Percentiles rank a stretch among this genome's conserved stretches.
Evolutionary conservation across 306 rosid genomes (phyloP).

Genomic region (Dalbergia cochinchinensis): DNA sequence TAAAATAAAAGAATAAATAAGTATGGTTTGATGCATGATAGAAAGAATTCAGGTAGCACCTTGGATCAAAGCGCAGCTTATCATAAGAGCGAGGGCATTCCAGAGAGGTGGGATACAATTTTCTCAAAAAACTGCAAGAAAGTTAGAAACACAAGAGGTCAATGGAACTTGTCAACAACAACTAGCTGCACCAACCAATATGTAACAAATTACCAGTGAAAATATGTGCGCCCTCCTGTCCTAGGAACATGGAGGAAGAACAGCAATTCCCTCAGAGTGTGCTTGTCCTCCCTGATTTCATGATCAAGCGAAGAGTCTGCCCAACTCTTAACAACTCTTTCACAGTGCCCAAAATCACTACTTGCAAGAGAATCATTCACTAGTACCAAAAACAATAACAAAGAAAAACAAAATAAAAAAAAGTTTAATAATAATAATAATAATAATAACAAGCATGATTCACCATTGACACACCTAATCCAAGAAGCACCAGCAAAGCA

Average conservation of each 20-base stretch:
- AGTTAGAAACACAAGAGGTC: constrained; percentile 18
- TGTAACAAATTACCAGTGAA: constrained; percentile 68
- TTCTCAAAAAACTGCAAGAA: constrained; percentile 77
- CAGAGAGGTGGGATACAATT: constrained; percentile 74
- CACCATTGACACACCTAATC: constrained; percentile 58
- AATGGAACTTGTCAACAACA: constrained; percentile 25
- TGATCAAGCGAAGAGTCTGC: constrained; percentile 67
- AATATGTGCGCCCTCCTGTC: constrained; percentile 96
- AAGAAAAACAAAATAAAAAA: neutral
- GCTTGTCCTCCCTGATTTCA: constrained; percentile 70
- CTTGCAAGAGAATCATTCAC: constrained; percentile 56
- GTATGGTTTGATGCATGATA: neutral
- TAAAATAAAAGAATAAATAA: neutral
- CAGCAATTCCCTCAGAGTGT: constrained; percentile 74
- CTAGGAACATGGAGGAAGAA: constrained; percentile 96
- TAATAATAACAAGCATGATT: neutral
- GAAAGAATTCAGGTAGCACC: constrained; percentile 56
- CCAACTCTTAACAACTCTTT: constrained; percentile 81
- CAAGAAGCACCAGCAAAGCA: constrained; percentile 62
- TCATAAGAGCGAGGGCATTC: constrained; percentile 98
- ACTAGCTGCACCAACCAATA: neutral
- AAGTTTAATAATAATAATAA: neutral
- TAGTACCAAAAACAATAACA: constrained; percentile 37
- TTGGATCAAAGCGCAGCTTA: constrained; percentile 95
- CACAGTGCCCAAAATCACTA: constrained; percentile 67